Base-by-base conservation (phyloP, 176 grass and related monocot species). In the Leersia perrieri region DNA sequence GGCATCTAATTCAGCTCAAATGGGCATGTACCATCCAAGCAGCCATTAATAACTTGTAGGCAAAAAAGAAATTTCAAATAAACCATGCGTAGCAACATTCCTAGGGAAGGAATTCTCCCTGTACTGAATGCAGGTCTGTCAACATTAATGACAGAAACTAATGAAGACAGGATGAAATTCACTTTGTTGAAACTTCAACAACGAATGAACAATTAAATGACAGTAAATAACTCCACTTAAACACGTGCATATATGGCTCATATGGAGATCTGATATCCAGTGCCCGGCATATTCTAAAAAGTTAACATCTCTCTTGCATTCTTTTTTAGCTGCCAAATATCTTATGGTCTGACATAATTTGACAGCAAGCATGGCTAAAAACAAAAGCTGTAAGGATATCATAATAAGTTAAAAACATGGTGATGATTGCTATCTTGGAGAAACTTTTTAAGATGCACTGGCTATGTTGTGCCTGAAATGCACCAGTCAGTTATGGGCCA, bases 1-100 rank as follows among this genome's bases (percentile, higher is more conserved):
- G n/a, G 3, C 58, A 78, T 79, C 38, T 66, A 10, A 83, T 70
- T 88, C 36, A 67, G 44, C 60, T 83, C 74, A 83, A 74, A 83
- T 66, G 10, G 28, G 9, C 22, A 79, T 11, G 67, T 83, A 79
- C 9, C 7, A 55, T 36, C 28, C 31, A 60, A 61, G 40, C 5
- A 80, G 35, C 3, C 62, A 73, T 28, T 55, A 11, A 31, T 69
- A 62, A 79, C 42, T 26, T 38, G 16, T 60, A 73, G 70, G 14
- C 63, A 65, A 60, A 81, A 76, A 30, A 36, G 9, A 76, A 73
- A 42, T 55, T 81, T 77, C 34, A 45, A 70, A 44, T 33, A 65
- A 33, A 34, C 38, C 25, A 34, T 30, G 14, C 16, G 18, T 30
- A 57, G 36, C 15, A 57, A 47, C 15, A 32, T 42, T 63, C 12